Evolutionary conservation across 2,329 filamentous ascomycete species (phyloP).

Genomic region (Meredithiella fracta): DNA sequence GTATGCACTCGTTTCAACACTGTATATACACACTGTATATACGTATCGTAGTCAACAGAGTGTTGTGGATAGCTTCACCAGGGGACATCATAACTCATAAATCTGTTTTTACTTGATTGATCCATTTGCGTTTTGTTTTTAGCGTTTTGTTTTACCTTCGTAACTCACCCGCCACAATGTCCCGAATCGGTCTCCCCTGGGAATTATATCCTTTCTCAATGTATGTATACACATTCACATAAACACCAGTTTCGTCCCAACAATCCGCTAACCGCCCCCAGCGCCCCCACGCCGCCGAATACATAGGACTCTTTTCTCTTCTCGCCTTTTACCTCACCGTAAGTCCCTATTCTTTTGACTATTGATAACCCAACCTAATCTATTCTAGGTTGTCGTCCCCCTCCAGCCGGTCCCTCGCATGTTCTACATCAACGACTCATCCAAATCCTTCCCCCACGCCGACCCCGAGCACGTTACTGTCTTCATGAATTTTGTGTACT

Average conservation of each 20-base stretch:
- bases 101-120: background rate
- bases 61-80: no score
- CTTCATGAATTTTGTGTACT: conserved; percentile 62
- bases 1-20: background rate
- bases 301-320: conserved; percentile 61
- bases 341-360: conserved; percentile 16
- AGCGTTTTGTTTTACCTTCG: background rate
- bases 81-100: no score
- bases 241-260: background rate
- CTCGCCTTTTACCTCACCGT: conserved; percentile 49
- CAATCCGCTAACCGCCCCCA: conserved; percentile 20
- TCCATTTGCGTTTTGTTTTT: background rate
- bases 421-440: conserved; percentile 74
- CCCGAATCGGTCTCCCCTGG: background rate
- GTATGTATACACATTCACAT: background rate
- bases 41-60: no score
- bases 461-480: conserved; percentile 69
- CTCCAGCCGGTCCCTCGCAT: conserved; percentile 83
- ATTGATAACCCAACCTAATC: background rate
- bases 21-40: background rate
- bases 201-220: background rate
- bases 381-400: conserved; percentile 30
- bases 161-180: background rate
- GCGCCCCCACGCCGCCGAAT: conserved; percentile 78
- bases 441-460: conserved; percentile 76